Evolutionary conservation across 2,329 filamentous ascomycete species (phyloP), one percentile per base, ranked within the genome.

Genomic region (Penicillium sp.): DNA sequence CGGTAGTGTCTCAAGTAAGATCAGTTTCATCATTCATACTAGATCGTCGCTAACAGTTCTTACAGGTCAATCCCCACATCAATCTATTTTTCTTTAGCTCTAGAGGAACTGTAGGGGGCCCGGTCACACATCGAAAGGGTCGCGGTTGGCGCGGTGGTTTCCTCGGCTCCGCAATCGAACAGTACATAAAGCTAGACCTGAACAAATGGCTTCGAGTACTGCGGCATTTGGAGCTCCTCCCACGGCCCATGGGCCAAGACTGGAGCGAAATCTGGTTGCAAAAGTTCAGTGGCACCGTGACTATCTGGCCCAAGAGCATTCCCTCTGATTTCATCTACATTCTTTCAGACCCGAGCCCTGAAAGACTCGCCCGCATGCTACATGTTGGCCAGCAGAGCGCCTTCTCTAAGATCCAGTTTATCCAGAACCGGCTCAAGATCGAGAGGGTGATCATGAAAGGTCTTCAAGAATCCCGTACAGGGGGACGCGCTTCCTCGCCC

Each of bases 1-100:
- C 88, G 56, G 91, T 99, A 56, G 93, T 87, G 43, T 83, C 79
- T 7, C 81, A 84, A 63, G 70, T 71, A 53, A 59, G 60, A 46
- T 30, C 22, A 42, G 18, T 35, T 18, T 36, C 27, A 14, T 5
- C 27, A 14, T 5, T 5, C 10, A 12, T 44, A 18, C 33, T 85
- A 6, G 18, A 34, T 34, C 50, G 38, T 18, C 34, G 34, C 42
- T 60, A 80, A 78, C 41, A 43, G n/a, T 25, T 4, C 2, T 35
- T 35, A 59, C 81, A 90, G 73, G 92, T 96, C 41, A 99, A 99
- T 68, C 93, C 93, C 1, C 93, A 99, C 68, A 92, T 99, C 70
- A 97, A 95, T 64, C 83, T 97, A 25, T 99, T 99, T 78, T 97
- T 99, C 80, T 99, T 97, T 77, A 93, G 88, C 27, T 95, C 91